Evolutionary conservation across 2,329 filamentous ascomycete species (phyloP).

Genomic region (Colletotrichum cereale): DNA sequence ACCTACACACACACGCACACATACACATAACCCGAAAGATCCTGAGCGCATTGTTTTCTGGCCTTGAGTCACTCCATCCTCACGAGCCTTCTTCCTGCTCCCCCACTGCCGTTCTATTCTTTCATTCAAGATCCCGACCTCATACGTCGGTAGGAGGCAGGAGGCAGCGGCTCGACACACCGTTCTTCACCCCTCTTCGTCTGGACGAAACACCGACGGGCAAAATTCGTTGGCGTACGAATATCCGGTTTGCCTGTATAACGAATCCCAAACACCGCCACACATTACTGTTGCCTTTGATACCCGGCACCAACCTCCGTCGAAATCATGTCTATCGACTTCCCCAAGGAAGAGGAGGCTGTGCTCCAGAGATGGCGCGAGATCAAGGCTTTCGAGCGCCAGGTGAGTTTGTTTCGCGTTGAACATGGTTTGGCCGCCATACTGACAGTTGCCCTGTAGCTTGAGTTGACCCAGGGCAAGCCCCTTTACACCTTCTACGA

Average conservation of each 20-base stretch:
- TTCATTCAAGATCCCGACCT: neutral
- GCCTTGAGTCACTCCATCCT: slow-evolving; percentile 16
- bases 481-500: slow-evolving; percentile 96
- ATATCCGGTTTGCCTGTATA: slow-evolving; percentile 10
- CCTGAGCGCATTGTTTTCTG: neutral
- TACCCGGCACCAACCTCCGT: neutral
- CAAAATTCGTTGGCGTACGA: neutral
- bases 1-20: neutral
- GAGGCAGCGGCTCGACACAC: neutral
- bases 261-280: neutral
- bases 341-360: slow-evolving; percentile 90
- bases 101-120: neutral
- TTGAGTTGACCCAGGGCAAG: slow-evolving; percentile 84
- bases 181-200: neutral
- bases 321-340: slow-evolving; percentile 83
- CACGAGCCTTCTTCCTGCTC: neutral
- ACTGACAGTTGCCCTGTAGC: slow-evolving; percentile 49
- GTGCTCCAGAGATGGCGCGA: slow-evolving; percentile 90
- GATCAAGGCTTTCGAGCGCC: slow-evolving; percentile 89
- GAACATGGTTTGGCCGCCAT: neutral
- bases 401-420: slow-evolving; percentile 62
- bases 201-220: slow-evolving; percentile 21
- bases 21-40: neutral
- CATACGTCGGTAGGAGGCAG: neutral
- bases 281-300: neutral